Evolutionary conservation across 2,329 filamentous ascomycete species (phyloP).

Genomic region (Daldinia sp.): DNA sequence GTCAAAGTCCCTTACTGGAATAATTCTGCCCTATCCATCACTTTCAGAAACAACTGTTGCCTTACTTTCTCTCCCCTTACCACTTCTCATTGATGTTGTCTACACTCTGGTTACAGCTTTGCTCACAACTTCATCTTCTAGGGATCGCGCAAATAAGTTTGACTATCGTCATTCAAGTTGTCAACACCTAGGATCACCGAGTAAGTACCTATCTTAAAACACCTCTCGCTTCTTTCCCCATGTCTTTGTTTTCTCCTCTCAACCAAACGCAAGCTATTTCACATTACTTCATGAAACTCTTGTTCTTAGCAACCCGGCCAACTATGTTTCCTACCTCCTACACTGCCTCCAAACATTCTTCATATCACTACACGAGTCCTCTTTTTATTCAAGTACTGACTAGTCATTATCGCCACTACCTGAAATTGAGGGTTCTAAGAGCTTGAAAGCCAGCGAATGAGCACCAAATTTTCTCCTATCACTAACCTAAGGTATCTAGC

Average conservation of each 20-base stretch:
- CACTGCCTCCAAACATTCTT: background rate
- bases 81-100: background rate
- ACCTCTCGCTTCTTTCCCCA: background rate
- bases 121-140: background rate
- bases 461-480: background rate
- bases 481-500: slow-evolving; percentile 10
- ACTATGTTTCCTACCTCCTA: background rate
- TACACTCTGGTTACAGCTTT: background rate
- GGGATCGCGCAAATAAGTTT: background rate
- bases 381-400: background rate
- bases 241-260: no score
- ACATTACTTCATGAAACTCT: background rate
- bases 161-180: background rate
- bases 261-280: background rate
- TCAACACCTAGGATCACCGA: background rate
- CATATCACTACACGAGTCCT: background rate
- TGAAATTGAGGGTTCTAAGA: background rate
- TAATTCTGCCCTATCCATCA: background rate
- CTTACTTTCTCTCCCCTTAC: background rate
- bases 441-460: background rate
- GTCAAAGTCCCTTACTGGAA: background rate
- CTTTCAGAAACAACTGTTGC: background rate
- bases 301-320: background rate
- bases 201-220: background rate
- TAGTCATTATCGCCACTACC: background rate